Evolutionary conservation across 441 rosid species (phyloP).

Genomic region (Erodium chrysanthum): DNA sequence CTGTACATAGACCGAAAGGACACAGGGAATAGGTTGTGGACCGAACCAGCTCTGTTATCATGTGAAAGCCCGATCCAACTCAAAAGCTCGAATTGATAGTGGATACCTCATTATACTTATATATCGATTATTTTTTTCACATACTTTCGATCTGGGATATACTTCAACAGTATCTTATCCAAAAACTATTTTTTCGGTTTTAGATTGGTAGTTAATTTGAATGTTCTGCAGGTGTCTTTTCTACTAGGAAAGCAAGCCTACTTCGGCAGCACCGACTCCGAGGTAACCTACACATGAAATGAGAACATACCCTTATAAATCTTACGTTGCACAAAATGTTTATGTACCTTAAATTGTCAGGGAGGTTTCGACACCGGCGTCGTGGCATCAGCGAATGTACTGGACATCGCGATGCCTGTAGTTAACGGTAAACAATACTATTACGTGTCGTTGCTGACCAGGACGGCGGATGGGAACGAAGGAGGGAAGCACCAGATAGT

Average conservation of each 20-base stretch:
- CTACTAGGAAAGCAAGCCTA: conserved; percentile 78
- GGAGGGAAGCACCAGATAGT: conserved; percentile 89
- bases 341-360: conserved; percentile 23
- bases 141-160: too few relatives aligned
- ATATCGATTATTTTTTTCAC: too few relatives aligned
- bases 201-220: too few relatives aligned
- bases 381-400: conserved; percentile 80
- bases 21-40: too few relatives aligned
- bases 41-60: too few relatives aligned
- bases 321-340: background rate
- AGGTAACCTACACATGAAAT: conserved; percentile 32
- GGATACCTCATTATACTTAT: too few relatives aligned
- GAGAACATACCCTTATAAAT: background rate
- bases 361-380: conserved; percentile 73
- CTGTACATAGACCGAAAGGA: too few relatives aligned
- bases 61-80: too few relatives aligned
- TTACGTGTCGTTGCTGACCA: conserved; percentile 58
- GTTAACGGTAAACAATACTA: conserved; percentile 57
- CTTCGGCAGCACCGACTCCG: conserved; percentile 59
- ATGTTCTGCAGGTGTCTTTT: conserved; percentile 51
- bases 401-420: conserved; percentile 39
- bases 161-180: too few relatives aligned
- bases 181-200: too few relatives aligned
- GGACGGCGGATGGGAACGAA: conserved; percentile 96
- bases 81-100: too few relatives aligned